phyloP scores from a whole-genome alignment of 768 basidiomycete species.

The Lyophyllum shimeji region DNA sequence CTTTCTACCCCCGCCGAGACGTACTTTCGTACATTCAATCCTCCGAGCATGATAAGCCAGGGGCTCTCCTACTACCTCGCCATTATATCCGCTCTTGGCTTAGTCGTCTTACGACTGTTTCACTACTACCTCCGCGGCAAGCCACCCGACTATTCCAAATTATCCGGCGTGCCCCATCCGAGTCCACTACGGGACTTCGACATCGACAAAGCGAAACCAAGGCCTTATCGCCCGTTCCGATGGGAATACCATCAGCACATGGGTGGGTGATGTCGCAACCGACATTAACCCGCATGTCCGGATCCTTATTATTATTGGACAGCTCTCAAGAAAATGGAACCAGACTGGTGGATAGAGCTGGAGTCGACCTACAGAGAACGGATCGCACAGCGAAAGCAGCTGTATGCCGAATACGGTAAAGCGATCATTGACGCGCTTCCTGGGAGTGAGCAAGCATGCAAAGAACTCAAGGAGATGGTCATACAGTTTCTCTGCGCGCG shows the following conservation, averaged over 20 bases:
- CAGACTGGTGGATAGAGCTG: constrained; percentile 58
- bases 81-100: not conserved
- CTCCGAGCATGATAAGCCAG: not conserved
- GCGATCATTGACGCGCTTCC: constrained; percentile 44
- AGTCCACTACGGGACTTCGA: constrained; percentile 41
- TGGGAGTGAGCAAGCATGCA: constrained; percentile 47
- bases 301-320: not conserved
- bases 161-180: constrained; percentile 45
- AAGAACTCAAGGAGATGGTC: constrained; percentile 55
- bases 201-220: constrained; percentile 39
- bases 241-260: constrained; percentile 60
- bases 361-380: constrained; percentile 49
- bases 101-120: not conserved
- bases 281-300: not conserved
- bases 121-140: not conserved
- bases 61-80: not conserved
- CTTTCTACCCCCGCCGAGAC: not conserved
- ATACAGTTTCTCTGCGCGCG: constrained; percentile 55
- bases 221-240: constrained; percentile 56
- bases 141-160: constrained; percentile 35
- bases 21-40: not conserved
- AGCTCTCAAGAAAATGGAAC: constrained; percentile 50
- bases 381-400: constrained; percentile 39
- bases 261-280: constrained; percentile 35
- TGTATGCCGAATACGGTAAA: constrained; percentile 38